Evolutionary conservation across 78 protist species (phyloP), one percentile per base, ranked within the genome.

Genomic region (Cavenderia fasciculata): DNA sequence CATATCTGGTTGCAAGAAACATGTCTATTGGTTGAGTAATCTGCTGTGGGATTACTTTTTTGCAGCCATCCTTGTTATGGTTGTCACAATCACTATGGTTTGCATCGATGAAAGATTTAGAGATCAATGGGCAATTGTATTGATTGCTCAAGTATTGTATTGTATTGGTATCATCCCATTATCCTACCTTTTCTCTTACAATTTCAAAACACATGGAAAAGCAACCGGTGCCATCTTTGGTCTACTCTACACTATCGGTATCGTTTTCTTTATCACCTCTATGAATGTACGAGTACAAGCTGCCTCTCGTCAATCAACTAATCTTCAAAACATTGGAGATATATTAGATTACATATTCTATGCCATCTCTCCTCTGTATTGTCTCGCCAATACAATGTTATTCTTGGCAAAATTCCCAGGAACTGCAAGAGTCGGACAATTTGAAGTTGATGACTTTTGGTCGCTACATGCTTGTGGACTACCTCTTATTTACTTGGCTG

Each of bases 1-100:
- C 36, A 82, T 82, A 16, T 68, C 79, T 16, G 66, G 90, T 57
- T 82, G 90, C 44, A 65, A 68, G 49, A 65, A 68, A 31, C 29
- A 68, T 31, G 33, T 82, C 29, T 82, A 82, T 56, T 82, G 90
- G 90, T 14, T 82, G 8, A 68, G 79, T 34, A 82, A 82, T 44
- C 43, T 82, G 25, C 2, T 82, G 7, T 82, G 90, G 90, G 90
- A 82, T 33, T 82, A 82, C 41, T 27, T 68, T 7, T 68, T 82
- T 41, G 90, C 78, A 4, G 51, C 68, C 16, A 41, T 82, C 33
- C 16, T 82, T 4, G 2, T 65, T 5, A 36, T 82, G 4, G n/a
- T 54, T 0, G 27, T 66, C 18, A 41, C 70, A 19, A 29, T 23
- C 4, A 12, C 57, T 31, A n/a, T 82, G 4, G 90, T 65, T 16